phyloP scores from a whole-genome alignment of 768 basidiomycete species.

The Tricholoma sp. region DNA sequence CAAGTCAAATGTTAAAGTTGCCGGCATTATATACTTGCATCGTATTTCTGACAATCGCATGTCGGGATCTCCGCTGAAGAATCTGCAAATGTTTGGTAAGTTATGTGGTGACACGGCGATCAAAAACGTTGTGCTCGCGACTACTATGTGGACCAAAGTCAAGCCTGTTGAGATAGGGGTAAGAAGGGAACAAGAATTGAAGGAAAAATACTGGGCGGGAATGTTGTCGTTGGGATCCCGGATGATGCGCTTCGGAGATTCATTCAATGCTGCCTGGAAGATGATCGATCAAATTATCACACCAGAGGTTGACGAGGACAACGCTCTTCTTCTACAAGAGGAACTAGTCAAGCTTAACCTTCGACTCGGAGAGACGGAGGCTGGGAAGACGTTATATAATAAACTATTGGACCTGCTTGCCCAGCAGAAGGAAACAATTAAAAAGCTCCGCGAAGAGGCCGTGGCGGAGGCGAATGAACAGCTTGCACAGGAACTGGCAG shows the following conservation, averaged over 20 bases:
- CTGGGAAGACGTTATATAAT: conserved; percentile 23
- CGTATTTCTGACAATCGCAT: conserved; percentile 34
- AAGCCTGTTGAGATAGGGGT: conserved; percentile 4
- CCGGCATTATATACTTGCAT: conserved; percentile 27
- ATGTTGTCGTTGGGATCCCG: conserved; percentile 14
- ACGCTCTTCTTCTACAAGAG: conserved; percentile 23
- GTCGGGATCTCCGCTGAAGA: conserved; percentile 37
- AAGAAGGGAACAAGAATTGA: conserved; percentile 11
- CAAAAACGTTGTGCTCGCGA: conserved; percentile 42
- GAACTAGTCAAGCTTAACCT: conserved; percentile 25
- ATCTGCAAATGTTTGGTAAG: conserved; percentile 44
- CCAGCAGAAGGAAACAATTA: conserved; percentile 19
- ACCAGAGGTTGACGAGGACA: conserved; percentile 1
- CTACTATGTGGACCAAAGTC: conserved; percentile 45
- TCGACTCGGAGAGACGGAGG: conserved; percentile 25
- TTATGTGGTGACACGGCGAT: conserved; percentile 41
- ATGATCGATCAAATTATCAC: conserved; percentile 18
- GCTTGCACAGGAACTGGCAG: conserved; percentile 13
- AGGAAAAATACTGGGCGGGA: conserved; percentile 12
- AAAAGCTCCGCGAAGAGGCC: conserved; percentile 12
- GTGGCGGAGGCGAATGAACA: conserved; percentile 5
- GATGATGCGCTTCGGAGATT: conserved; percentile 10
- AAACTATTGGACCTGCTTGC: conserved; percentile 20
- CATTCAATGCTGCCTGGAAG: conserved; percentile 21
- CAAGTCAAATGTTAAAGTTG: conserved; percentile 19